A percentile compares a stretch with the other conserved stretches of the same genome.
Evolutionary conservation across 2,329 filamentous ascomycete species (phyloP).

Genomic region (Fonsecaea monophora): DNA sequence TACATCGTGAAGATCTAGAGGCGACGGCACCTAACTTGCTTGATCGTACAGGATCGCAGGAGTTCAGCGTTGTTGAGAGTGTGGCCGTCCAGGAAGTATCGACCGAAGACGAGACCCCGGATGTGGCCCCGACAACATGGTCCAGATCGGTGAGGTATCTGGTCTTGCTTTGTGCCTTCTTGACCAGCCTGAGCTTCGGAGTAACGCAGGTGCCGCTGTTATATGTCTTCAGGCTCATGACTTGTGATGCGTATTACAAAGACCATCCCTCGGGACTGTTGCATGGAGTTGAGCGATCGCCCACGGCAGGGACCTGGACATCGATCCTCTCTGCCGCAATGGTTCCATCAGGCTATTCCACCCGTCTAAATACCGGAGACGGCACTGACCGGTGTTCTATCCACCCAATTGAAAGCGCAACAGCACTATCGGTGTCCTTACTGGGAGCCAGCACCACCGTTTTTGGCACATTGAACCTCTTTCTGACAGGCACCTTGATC

Average conservation of each 20-base stretch:
- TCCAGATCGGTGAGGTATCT: constrained; percentile 32
- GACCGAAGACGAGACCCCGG: constrained; percentile 13
- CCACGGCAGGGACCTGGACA: neutral
- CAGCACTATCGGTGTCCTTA: constrained; percentile 68
- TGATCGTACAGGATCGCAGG: constrained; percentile 35
- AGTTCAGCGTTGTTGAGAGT: constrained; percentile 32
- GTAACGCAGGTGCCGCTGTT: constrained; percentile 61
- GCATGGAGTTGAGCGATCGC: neutral
- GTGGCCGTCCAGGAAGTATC: constrained; percentile 34
- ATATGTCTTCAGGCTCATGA: constrained; percentile 74
- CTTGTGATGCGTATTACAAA: constrained; percentile 72
- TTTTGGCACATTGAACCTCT: constrained; percentile 71
- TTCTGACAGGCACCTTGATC: constrained; percentile 70
- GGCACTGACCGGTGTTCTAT: constrained; percentile 63
- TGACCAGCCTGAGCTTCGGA: constrained; percentile 62
- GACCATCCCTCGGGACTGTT: constrained; percentile 52
- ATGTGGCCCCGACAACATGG: constrained; percentile 18
- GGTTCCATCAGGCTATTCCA: constrained; percentile 33
- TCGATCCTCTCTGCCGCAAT: constrained; percentile 22
- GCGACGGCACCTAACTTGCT: constrained; percentile 27
- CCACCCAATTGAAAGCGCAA: constrained; percentile 68
- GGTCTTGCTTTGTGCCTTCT: constrained; percentile 63
- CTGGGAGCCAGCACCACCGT: constrained; percentile 72
- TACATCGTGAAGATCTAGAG: constrained; percentile 24
- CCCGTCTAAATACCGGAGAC: constrained; percentile 28